Evolutionary conservation across 768 basidiomycete species (phyloP).

Genomic region (Grammothele lineata): DNA sequence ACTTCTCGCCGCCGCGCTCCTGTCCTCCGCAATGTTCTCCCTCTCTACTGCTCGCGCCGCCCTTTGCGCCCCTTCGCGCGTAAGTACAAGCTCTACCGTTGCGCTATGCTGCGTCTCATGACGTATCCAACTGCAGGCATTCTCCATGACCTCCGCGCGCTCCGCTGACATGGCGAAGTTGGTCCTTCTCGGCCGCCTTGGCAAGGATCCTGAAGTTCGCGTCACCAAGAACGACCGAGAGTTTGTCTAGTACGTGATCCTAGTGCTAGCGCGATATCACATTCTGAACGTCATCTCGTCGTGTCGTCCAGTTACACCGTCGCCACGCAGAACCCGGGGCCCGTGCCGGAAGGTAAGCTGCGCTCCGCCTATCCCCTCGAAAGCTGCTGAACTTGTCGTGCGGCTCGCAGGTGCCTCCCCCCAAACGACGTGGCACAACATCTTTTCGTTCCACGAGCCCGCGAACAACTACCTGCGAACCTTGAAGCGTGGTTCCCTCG

Average conservation of each 20-base stretch:
- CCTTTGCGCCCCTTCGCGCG: slow-evolving; percentile 43
- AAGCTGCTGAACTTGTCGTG: too few species aligned
- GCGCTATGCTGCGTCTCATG: too few species aligned
- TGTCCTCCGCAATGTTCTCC: slow-evolving; percentile 42
- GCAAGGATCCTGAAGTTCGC: slow-evolving; percentile 65
- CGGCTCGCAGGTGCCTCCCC: too few species aligned
- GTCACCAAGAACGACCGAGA: slow-evolving; percentile 71
- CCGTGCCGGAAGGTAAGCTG: slow-evolving; percentile 49
- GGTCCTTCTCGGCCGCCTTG: slow-evolving; percentile 70
- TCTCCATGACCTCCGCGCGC: slow-evolving; percentile 55
- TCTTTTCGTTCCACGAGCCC: slow-evolving; percentile 65
- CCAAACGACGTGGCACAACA: slow-evolving; percentile 68
- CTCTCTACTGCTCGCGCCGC: slow-evolving; percentile 40
- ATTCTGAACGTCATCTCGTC: neutral
- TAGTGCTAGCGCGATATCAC: too few species aligned
- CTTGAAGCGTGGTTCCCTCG: slow-evolving; percentile 65
- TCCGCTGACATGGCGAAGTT: slow-evolving; percentile 69
- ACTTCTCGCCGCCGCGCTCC: slow-evolving; percentile 1
- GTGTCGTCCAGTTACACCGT: slow-evolving; percentile 58
- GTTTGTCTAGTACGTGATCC: slow-evolving; percentile 53
- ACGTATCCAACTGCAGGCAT: slow-evolving; percentile 40
- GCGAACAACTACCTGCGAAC: slow-evolving; percentile 62
- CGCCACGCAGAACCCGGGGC: slow-evolving; percentile 62
- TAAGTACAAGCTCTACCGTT: slow-evolving; percentile 29
- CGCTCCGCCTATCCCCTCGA: too few species aligned